Conservation (phyloP, 148 eudicot genomes). For the Fagopyrum esculentum region DNA sequence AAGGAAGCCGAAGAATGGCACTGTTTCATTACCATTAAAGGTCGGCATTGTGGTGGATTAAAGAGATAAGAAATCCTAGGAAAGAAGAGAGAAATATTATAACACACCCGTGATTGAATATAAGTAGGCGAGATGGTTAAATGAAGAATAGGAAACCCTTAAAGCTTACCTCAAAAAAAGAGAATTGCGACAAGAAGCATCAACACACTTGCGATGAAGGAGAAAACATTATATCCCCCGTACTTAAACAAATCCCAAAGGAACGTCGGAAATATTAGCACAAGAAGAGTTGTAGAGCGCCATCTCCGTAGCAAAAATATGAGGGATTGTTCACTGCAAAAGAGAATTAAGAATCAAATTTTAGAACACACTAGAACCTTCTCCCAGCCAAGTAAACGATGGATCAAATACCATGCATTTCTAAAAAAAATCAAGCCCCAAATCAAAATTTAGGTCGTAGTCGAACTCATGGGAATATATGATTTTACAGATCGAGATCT, state of each 20-base stretch:
- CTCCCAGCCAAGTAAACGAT: neutral
- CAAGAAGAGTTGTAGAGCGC: conserved; percentile 28
- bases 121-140: too few relatives aligned
- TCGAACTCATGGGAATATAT: too few relatives aligned
- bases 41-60: conserved; percentile 17
- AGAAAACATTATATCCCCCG: conserved; percentile 60
- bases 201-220: conserved; percentile 58
- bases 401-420: neutral
- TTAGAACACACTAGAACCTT: neutral
- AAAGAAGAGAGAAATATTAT: too few relatives aligned
- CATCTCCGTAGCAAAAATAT: conserved; percentile 71
- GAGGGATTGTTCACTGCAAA: conserved; percentile 48
- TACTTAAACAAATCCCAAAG: conserved; percentile 62
- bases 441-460: too few relatives aligned
- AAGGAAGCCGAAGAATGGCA: conserved; percentile 63
- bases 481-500: too few relatives aligned
- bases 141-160: too few relatives aligned
- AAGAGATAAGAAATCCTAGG: neutral
- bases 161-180: conserved; percentile 59
- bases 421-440: neutral
- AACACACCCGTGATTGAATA: too few relatives aligned
- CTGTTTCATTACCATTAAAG: conserved; percentile 62
- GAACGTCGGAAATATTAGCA: conserved; percentile 46
- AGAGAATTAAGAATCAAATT: neutral
- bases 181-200: conserved; percentile 64